Percentiles rank a stretch among this genome's conserved stretches.
phyloP scores from a whole-genome alignment of 805 yeast species.

The Blastobotrys americana region DNA sequence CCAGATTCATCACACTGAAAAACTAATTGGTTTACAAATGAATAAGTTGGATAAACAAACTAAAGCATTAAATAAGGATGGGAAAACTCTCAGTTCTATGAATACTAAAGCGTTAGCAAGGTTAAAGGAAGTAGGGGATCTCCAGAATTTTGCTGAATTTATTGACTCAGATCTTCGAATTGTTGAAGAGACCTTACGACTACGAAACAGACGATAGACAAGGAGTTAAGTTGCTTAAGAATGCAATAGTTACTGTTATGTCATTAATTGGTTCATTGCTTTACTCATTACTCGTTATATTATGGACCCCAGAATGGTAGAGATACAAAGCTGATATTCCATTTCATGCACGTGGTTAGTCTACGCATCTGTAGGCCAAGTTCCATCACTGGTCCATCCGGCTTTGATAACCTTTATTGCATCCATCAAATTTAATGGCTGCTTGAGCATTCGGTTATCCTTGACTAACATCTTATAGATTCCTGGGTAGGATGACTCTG shows the following conservation, averaged over 20 bases:
- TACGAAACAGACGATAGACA: slow-evolving; percentile 26
- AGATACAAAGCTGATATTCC: too few species aligned
- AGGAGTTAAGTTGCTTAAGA: too few species aligned
- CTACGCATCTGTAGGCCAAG: too few species aligned
- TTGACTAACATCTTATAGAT: slow-evolving; percentile 66
- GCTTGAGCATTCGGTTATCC: slow-evolving; percentile 58
- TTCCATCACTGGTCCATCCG: slow-evolving; percentile 77
- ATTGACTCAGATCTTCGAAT: slow-evolving; percentile 68
- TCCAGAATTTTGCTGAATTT: slow-evolving; percentile 56
- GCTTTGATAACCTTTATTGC: slow-evolving; percentile 63
- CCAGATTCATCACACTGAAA: slow-evolving; percentile 19
- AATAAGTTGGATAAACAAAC: slow-evolving; percentile 6
- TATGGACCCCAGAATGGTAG: too few species aligned
- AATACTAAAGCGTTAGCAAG: slow-evolving; percentile 9
- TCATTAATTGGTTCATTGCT: too few species aligned
- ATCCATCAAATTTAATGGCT: slow-evolving; percentile 68
- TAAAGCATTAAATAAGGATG: slow-evolving; percentile 7
- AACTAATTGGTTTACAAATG: slow-evolving; percentile 16
- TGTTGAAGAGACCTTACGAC: slow-evolving; percentile 48
- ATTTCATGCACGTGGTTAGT: too few species aligned
- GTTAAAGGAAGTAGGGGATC: slow-evolving; percentile 31
- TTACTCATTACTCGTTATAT: too few species aligned
- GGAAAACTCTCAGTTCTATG: slow-evolving; percentile 10
- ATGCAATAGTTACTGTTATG: too few species aligned
- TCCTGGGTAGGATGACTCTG: slow-evolving; percentile 29